phyloP scores from a whole-genome alignment of 441 rosid genomes.

The Gossypium armourianum region DNA sequence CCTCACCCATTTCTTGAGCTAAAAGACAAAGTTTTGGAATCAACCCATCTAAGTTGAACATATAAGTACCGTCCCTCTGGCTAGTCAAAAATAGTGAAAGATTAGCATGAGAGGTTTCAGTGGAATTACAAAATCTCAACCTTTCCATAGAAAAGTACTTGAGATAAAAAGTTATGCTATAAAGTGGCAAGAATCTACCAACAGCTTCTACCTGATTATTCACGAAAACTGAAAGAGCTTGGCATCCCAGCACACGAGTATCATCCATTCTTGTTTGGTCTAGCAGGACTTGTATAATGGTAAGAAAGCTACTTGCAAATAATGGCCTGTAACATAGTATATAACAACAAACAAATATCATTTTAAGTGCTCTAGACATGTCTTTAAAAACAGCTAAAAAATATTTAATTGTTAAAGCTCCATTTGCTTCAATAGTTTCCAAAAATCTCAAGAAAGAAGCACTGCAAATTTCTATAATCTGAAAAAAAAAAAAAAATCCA shows the following conservation, averaged over 20 bases:
- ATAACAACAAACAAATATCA: conserved; percentile 1
- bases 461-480: background rate
- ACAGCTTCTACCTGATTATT: conserved; percentile 44
- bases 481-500: background rate
- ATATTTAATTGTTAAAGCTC: background rate
- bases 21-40: conserved; percentile 48
- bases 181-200: conserved; percentile 13
- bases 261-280: conserved; percentile 50
- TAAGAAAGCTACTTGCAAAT: conserved; percentile 58
- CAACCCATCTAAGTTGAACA: conserved; percentile 55
- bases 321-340: conserved; percentile 36
- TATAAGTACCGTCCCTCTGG: conserved; percentile 52
- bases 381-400: background rate
- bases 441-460: background rate
- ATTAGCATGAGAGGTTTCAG: conserved; percentile 8
- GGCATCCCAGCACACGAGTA: conserved; percentile 47
- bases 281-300: conserved; percentile 42
- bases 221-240: conserved; percentile 51
- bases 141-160: background rate
- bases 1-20: conserved; percentile 54
- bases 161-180: conserved; percentile 5
- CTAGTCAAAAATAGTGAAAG: conserved; percentile 17
- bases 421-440: background rate
- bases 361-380: background rate
- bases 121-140: background rate